These are phyloP conservation scores for Yueomyces sp. DNA, from an alignment of 1,139 yeast species.

Conservation along the genomic window DNA sequence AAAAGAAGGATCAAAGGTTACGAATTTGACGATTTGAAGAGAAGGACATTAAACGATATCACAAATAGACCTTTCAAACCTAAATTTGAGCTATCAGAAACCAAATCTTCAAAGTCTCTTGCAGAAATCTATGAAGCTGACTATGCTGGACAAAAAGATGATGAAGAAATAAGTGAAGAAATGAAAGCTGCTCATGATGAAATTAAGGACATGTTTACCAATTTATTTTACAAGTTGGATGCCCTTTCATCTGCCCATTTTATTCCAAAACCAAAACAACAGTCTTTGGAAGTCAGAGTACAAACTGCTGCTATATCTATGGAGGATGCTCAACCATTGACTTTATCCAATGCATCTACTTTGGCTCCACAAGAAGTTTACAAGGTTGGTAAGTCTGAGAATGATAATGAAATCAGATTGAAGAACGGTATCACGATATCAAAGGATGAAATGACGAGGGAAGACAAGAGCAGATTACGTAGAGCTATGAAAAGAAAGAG, in stretches of 20 bases:
- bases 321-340: slow-evolving; percentile 96
- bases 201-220: slow-evolving; percentile 50
- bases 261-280: slow-evolving; percentile 82
- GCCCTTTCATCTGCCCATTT: slow-evolving; percentile 86
- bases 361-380: slow-evolving; percentile 96
- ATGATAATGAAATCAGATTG: slow-evolving; percentile 53
- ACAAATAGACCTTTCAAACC: slow-evolving; percentile 23
- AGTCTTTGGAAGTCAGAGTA: slow-evolving; percentile 67
- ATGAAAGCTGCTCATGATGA: slow-evolving; percentile 66
- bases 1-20: slow-evolving; percentile 62
- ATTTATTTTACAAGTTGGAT: slow-evolving; percentile 63
- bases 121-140: slow-evolving; percentile 92
- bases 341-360: slow-evolving; percentile 59
- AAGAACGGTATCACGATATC: slow-evolving; percentile 76
- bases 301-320: slow-evolving; percentile 68
- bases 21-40: slow-evolving; percentile 77
- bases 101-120: slow-evolving; percentile 74
- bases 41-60: slow-evolving; percentile 53
- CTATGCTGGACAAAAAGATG: slow-evolving; percentile 36
- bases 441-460: slow-evolving; percentile 71
- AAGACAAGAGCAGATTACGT: slow-evolving; percentile 79
- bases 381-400: slow-evolving; percentile 38
- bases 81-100: slow-evolving; percentile 69
- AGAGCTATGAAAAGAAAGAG: slow-evolving; percentile 77
- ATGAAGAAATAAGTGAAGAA: slow-evolving; percentile 43